phyloP scores from a whole-genome alignment of 2,329 filamentous ascomycete genomes.

The Stagonosporopsis cucurbitacearum region DNA sequence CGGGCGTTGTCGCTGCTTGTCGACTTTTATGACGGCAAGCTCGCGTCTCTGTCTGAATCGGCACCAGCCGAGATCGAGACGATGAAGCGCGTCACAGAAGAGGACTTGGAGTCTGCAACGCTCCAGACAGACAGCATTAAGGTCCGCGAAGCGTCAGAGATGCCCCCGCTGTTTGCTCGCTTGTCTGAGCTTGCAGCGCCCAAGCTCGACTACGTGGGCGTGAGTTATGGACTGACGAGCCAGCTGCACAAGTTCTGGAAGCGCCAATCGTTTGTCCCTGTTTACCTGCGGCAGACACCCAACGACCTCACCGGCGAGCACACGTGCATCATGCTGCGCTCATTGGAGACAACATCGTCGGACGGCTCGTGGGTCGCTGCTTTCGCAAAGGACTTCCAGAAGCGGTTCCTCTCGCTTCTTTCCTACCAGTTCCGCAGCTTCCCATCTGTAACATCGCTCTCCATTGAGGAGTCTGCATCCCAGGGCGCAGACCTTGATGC shows the following conservation, averaged over 20 bases:
- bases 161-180: conserved; percentile 92
- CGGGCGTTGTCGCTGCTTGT: conserved; percentile 84
- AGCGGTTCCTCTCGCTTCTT: conserved; percentile 86
- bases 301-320: conserved; percentile 98
- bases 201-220: conserved; percentile 87
- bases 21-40: conserved; percentile 95
- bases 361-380: conserved; percentile 87
- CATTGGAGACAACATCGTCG: conserved; percentile 62
- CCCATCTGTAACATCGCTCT: conserved; percentile 76
- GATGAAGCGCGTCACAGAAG: conserved; percentile 81
- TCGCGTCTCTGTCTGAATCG: conserved; percentile 80
- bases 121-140: conserved; percentile 88
- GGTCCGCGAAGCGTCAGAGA: conserved; percentile 85
- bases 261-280: conserved; percentile 80
- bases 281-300: conserved; percentile 92
- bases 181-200: conserved; percentile 82
- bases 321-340: conserved; percentile 94
- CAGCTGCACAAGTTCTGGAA: conserved; percentile 98
- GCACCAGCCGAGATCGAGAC: conserved; percentile 61
- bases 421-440: conserved; percentile 93
- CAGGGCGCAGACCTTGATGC: conserved; percentile 71
- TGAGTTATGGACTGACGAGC: conserved; percentile 90
- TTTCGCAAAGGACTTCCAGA: conserved; percentile 92
- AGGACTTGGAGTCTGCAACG: conserved; percentile 75
- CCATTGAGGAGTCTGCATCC: conserved; percentile 85